Evolutionary conservation across 768 basidiomycete genomes (phyloP), one percentile per base, ranked within the genome.

Genomic region (Trametopsis cervina): DNA sequence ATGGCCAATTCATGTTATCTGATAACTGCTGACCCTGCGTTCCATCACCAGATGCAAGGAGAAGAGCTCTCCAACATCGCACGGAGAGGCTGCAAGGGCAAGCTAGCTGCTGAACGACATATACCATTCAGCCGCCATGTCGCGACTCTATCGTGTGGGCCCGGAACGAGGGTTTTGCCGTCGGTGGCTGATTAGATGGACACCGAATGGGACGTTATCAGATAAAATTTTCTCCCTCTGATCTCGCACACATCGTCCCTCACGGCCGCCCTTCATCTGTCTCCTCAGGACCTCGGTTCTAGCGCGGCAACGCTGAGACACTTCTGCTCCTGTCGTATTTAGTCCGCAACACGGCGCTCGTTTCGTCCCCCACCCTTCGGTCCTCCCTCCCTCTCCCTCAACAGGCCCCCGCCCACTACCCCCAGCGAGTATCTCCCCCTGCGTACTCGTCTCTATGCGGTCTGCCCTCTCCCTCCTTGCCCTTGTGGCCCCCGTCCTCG

Each of bases 401-500:
- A 44, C 37, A 25, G 22, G 29, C 29, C 29, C 29, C 42, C 20
- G 9, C 24, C 13, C 25, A 33, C 29, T 7, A 33, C 29, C 9
- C 7, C 7, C 29, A 17, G 17, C 26, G 26, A 11, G n/a, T 24
- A 15, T 37, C 1, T 11, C 4, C 20, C 23, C 21, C 18, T 26
- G 26, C 15, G 25, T n/a, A 50, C 49, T 17, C 23, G 42, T n/a
- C 5, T 53, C 38, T 40, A 59, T 56, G 59, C 42, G 57, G 51
- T 55, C 49, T 40, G 54, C 49, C 54, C 53, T 53, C 45, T 51
- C 62, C 57, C 53, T 66, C 54, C 56, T 67, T 49, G 48, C 54
- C 51, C 50, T 66, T 38, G 62, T 69, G 33, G 53, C 69, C 2
- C 64, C 71, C 25, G 75, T 63, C n/a, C 57, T 77, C 13, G 85